Evolutionary conservation across 2,329 filamentous ascomycete genomes (phyloP).

Genomic region (Fusarium sp.): DNA sequence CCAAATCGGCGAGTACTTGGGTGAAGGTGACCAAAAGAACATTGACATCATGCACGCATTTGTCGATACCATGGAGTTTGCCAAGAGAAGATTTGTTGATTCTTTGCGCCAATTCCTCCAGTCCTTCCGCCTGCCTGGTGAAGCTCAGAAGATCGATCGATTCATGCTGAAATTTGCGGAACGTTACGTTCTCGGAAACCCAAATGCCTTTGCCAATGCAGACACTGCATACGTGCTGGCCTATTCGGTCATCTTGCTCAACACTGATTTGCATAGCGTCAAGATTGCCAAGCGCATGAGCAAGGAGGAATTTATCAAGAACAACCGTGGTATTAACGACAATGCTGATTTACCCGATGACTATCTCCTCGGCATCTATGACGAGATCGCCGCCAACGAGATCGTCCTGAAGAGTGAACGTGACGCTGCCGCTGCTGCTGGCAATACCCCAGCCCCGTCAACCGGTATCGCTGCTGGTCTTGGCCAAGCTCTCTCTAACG

Average conservation of each 20-base stretch:
- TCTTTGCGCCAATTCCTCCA: constrained; percentile 91
- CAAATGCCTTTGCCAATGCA: constrained; percentile 96
- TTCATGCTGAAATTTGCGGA: constrained; percentile 99
- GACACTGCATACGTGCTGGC: constrained; percentile 96
- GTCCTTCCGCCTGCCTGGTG: constrained; percentile 91
- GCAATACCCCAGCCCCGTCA: constrained; percentile 65
- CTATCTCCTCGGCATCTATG: constrained; percentile 87
- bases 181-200: constrained; percentile 92
- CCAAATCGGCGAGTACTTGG: constrained; percentile 91
- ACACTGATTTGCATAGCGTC: constrained; percentile 91
- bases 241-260: constrained; percentile 96
- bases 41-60: constrained; percentile 99
- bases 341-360: constrained; percentile 92
- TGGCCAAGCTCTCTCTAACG: constrained; percentile 88
- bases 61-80: constrained; percentile 94
- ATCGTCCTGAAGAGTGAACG: constrained; percentile 95
- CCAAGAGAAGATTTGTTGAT: constrained; percentile 90
- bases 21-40: constrained; percentile 91
- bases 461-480: constrained; percentile 81
- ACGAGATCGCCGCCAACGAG: constrained; percentile 90
- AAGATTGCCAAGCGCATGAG: constrained; percentile 90
- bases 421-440: constrained; percentile 84
- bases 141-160: constrained; percentile 98
- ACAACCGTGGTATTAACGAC: constrained; percentile 98
- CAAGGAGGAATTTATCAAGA: constrained; percentile 97